Percentiles rank a stretch among this genome's conserved stretches.
These are phyloP conservation scores for Adansonia rubrostipa DNA, from an alignment of 441 rosid species.

Conservation along the genomic window DNA sequence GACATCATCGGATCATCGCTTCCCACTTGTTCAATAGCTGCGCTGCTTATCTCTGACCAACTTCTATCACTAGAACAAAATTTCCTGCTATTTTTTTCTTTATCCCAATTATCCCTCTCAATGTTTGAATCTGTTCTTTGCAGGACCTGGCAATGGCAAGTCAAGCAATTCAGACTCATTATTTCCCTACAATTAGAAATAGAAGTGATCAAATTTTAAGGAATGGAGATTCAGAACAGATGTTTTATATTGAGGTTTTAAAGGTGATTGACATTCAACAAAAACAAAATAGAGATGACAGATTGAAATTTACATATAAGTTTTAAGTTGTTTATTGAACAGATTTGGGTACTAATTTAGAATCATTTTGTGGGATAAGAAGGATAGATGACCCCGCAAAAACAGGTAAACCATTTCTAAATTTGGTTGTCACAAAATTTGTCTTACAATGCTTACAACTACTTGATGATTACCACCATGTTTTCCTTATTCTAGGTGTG, in stretches of 20 bases:
- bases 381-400: neutral
- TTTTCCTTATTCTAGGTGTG: no score
- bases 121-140: neutral
- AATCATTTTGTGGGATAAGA: neutral
- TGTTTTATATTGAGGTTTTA: neutral
- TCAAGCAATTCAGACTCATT: conserved; percentile 13
- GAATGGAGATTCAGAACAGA: neutral
- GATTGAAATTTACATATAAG: neutral
- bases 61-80: neutral
- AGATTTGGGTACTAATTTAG: neutral
- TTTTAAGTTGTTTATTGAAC: neutral
- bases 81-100: neutral
- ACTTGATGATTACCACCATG: neutral
- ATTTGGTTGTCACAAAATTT: neutral
- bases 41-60: neutral
- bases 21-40: neutral
- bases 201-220: neutral
- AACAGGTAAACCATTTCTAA: neutral
- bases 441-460: neutral
- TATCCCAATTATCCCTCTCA: neutral
- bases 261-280: neutral
- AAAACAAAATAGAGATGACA: neutral
- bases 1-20: neutral
- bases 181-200: neutral
- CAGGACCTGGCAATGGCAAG: neutral